These are phyloP conservation scores for Westerdykella sp. DNA, from an alignment of 2,329 filamentous ascomycete species.

Conservation along the genomic window DNA sequence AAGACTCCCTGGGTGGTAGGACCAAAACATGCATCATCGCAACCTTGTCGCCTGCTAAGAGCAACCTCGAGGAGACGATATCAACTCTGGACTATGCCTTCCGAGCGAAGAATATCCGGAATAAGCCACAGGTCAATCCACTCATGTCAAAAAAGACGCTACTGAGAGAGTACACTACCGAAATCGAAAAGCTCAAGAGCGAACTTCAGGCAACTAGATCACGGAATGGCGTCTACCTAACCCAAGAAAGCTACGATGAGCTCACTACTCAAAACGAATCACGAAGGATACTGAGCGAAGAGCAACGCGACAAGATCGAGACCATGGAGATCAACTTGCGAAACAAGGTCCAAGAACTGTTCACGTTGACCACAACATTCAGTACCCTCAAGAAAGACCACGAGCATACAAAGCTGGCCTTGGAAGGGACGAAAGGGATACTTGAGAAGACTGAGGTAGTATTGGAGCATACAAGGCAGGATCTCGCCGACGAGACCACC, in stretches of 20 bases:
- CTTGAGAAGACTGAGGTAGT: constrained; percentile 85
- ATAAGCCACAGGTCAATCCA: constrained; percentile 93
- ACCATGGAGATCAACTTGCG: constrained; percentile 84
- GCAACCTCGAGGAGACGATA: constrained; percentile 95
- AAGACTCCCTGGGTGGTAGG: constrained; percentile 90
- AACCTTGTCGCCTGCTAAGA: constrained; percentile 88
- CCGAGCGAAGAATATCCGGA: constrained; percentile 95
- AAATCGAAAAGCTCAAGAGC: constrained; percentile 91
- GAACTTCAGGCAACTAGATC: constrained; percentile 89
- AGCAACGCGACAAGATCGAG: constrained; percentile 86
- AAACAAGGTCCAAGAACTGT: constrained; percentile 90
- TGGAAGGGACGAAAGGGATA: constrained; percentile 75
- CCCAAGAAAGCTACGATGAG: constrained; percentile 82
- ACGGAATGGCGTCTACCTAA: constrained; percentile 90
- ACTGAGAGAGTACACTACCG: constrained; percentile 78
- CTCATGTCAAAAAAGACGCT: constrained; percentile 89
- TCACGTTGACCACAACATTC: constrained; percentile 78
- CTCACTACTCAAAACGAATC: constrained; percentile 91
- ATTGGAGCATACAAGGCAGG: constrained; percentile 67
- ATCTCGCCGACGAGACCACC: constrained; percentile 70
- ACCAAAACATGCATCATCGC: constrained; percentile 99
- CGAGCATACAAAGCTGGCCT: constrained; percentile 62
- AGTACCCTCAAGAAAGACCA: constrained; percentile 85
- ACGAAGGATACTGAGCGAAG: constrained; percentile 80
- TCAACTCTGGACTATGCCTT: constrained; percentile 98